phyloP scores from a whole-genome alignment of 768 basidiomycete species.

The Suillus cothurnatus region DNA sequence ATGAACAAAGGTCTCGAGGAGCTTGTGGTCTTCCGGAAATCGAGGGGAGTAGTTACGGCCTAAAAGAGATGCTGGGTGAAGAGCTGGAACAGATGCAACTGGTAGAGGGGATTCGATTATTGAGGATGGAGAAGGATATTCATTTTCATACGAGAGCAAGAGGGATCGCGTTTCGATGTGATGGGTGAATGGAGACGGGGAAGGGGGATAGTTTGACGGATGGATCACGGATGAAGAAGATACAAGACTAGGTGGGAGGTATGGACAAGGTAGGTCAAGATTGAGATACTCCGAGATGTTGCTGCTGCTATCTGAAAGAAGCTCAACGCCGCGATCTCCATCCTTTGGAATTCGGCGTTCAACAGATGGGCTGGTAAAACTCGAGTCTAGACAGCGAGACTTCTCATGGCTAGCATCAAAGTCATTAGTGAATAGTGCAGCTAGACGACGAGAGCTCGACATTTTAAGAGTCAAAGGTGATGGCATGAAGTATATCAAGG shows the following conservation, averaged over 20 bases:
- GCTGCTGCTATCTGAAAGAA: not conserved
- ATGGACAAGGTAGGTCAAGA: constrained; percentile 3
- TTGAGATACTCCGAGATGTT: not conserved
- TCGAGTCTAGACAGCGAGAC: not conserved
- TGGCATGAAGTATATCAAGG: not conserved
- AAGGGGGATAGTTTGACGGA: not conserved
- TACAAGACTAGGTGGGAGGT: not conserved
- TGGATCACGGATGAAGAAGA: not conserved
- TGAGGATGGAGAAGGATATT: constrained; percentile 4
- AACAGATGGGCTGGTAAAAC: not conserved
- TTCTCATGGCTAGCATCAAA: not conserved
- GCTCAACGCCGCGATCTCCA: not conserved
- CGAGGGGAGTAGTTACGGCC: constrained; percentile 42
- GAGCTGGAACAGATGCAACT: constrained; percentile 1
- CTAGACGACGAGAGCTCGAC: not conserved
- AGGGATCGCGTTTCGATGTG: constrained; percentile 21
- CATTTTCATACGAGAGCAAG: constrained; percentile 23
- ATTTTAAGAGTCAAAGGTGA: constrained; percentile 3
- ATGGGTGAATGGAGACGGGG: not conserved
- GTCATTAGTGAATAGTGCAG: not conserved
- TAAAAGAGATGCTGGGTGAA: constrained; percentile 15
- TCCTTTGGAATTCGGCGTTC: not conserved
- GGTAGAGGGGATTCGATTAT: constrained; percentile 11
- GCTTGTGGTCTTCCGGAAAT: constrained; percentile 62
- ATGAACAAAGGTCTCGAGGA: constrained; percentile 61